phyloP scores from a whole-genome alignment of 139 green algal species.

The Bryopsis sp. region DNA sequence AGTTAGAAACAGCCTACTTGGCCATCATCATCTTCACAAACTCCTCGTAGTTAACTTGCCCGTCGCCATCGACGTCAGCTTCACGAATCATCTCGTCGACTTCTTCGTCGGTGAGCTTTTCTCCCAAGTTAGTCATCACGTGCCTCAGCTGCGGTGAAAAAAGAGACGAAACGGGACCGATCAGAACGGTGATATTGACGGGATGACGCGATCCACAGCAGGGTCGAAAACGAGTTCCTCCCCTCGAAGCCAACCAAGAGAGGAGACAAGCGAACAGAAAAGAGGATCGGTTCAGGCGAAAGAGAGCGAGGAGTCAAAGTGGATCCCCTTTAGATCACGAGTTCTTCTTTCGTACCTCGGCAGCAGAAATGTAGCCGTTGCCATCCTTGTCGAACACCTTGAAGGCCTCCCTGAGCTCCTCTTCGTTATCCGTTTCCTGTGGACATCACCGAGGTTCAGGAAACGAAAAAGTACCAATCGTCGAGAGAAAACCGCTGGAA shows the following conservation, averaged over 20 bases:
- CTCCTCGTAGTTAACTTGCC: slow-evolving; percentile 86
- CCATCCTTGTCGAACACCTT: slow-evolving; percentile 99
- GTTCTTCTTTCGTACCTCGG: slow-evolving; percentile 86
- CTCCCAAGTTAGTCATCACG: slow-evolving; percentile 96
- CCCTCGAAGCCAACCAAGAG: background rate
- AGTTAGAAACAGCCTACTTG: too few species aligned
- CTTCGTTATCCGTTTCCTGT: slow-evolving; percentile 89
- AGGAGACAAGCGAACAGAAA: background rate
- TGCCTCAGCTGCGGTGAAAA: slow-evolving; percentile 74
- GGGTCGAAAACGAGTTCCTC: background rate
- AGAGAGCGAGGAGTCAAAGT: background rate
- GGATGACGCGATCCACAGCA: background rate
- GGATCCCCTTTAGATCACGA: background rate
- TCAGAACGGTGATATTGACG: background rate
- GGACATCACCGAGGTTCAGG: background rate
- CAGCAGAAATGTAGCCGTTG: slow-evolving; percentile 97
- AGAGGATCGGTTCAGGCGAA: background rate
- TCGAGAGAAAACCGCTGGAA: background rate
- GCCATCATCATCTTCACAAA: slow-evolving; percentile 73
- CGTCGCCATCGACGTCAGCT: slow-evolving; percentile 87
- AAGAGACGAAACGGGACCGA: background rate
- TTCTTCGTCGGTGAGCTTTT: slow-evolving; percentile 97
- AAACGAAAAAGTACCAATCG: background rate
- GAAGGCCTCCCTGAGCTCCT: slow-evolving; percentile 97
- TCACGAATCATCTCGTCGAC: slow-evolving; percentile 97